Conservation (phyloP, 192 early-diverging fungal genomes). For the Podila epigama region DNA sequence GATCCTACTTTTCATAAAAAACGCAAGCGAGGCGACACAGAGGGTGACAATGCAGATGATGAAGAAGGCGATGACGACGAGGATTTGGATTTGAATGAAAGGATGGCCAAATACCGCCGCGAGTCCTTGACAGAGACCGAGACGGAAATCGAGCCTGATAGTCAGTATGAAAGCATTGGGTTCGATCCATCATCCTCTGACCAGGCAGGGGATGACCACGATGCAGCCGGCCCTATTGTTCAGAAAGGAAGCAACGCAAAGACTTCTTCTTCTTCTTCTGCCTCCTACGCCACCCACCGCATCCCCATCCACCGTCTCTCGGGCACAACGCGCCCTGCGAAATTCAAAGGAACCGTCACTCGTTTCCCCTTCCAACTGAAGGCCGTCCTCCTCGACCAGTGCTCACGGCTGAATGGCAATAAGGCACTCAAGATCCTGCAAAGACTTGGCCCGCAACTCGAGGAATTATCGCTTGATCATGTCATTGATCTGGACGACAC, state of each 20-base stretch:
- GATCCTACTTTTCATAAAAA: not conserved
- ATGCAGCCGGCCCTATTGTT: not conserved
- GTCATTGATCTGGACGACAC: constrained; percentile 3
- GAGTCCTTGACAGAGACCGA: constrained; percentile 31
- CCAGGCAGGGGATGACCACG: not conserved
- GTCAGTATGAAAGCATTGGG: not conserved
- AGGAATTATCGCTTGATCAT: constrained; percentile 11
- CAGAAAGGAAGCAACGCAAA: too few species aligned
- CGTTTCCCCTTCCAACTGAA: constrained; percentile 25
- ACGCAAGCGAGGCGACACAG: not conserved
- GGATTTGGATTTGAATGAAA: not conserved
- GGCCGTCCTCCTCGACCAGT: constrained; percentile 10
- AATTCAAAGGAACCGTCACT: constrained; percentile 36
- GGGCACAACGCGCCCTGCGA: constrained; percentile 23
- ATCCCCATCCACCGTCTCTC: constrained; percentile 14
- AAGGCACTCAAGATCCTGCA: not conserved
- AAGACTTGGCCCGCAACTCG: constrained; percentile 21
- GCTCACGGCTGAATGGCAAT: constrained; percentile 6
- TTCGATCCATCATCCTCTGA: not conserved
- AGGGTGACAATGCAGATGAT: constrained; percentile 1
- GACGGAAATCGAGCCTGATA: constrained; percentile 20
- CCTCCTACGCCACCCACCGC: not conserved
- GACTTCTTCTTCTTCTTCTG: not conserved
- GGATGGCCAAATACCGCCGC: constrained; percentile 7
- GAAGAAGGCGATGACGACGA: not conserved